Percentiles rank a stretch among this genome's conserved stretches.
phyloP scores from a whole-genome alignment of 2,329 filamentous ascomycete species.

The Periconia sp. region DNA sequence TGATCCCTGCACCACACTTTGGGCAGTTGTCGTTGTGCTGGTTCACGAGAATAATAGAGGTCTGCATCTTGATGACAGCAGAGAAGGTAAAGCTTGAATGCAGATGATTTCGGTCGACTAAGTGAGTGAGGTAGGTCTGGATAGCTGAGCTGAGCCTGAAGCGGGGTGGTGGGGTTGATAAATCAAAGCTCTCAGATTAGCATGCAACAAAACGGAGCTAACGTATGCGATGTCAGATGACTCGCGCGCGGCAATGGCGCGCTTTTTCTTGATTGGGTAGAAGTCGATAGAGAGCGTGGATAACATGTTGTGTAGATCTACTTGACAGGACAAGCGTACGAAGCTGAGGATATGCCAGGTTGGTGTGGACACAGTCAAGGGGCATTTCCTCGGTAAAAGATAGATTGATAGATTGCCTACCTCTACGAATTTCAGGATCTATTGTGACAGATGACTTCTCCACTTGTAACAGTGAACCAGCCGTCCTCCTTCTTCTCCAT shows the following conservation, averaged over 20 bases:
- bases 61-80: slow-evolving; percentile 41
- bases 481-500: slow-evolving; percentile 52
- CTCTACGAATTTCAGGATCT: slow-evolving; percentile 10
- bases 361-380: too few relatives aligned
- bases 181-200: slow-evolving; percentile 20
- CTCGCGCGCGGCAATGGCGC: slow-evolving; percentile 24
- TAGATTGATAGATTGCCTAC: neutral
- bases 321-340: slow-evolving; percentile 5
- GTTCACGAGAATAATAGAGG: slow-evolving; percentile 35
- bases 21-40: slow-evolving; percentile 42
- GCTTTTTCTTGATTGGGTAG: slow-evolving; percentile 28
- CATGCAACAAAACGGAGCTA: slow-evolving; percentile 24
- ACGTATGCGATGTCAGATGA: slow-evolving; percentile 41
- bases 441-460: slow-evolving; percentile 48
- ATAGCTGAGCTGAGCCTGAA: slow-evolving; percentile 21
- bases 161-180: slow-evolving; percentile 46
- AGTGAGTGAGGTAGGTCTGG: slow-evolving; percentile 12
- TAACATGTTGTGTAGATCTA: slow-evolving; percentile 3
- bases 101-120: slow-evolving; percentile 7
- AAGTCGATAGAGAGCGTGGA: slow-evolving; percentile 10
- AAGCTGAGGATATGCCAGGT: neutral
- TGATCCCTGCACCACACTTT: slow-evolving; percentile 45
- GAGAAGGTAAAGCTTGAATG: too few relatives aligned
- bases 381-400: too few relatives aligned
- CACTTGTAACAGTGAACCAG: slow-evolving; percentile 50